phyloP scores from a whole-genome alignment of 2,329 filamentous ascomycete species.

The Cercospora janseana region DNA sequence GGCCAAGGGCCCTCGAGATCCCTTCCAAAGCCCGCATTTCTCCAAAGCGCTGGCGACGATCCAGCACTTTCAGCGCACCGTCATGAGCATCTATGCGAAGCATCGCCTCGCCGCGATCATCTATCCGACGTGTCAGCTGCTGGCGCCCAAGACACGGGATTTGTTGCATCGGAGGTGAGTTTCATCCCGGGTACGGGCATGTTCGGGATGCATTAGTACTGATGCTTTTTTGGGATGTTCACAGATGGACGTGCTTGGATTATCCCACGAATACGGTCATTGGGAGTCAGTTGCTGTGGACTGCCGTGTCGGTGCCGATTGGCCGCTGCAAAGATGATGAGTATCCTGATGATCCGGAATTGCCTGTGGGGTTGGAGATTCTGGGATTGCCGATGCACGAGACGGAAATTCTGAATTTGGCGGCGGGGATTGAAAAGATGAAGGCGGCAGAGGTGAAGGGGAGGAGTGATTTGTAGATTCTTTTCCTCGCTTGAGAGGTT shows the following conservation, averaged over 20 bases:
- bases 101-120: constrained; percentile 38
- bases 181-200: neutral
- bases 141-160: constrained; percentile 38
- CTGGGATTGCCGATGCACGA: constrained; percentile 28
- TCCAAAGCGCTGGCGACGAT: constrained; percentile 29
- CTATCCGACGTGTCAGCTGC: constrained; percentile 38
- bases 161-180: constrained; percentile 28
- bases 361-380: constrained; percentile 31
- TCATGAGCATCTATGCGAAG: constrained; percentile 36
- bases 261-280: constrained; percentile 41
- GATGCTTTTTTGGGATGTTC: neutral
- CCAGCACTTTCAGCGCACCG: constrained; percentile 33
- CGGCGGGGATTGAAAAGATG: constrained; percentile 23
- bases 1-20: constrained; percentile 28
- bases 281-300: constrained; percentile 36
- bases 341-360: constrained; percentile 24
- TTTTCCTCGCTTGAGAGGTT: no score
- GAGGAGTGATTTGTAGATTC: neutral
- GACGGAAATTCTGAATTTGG: constrained; percentile 25
- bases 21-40: constrained; percentile 34
- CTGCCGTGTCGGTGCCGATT: constrained; percentile 39
- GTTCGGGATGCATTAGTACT: neutral
- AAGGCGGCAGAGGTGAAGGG: constrained; percentile 3
- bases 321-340: constrained; percentile 25
- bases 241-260: constrained; percentile 30